These are phyloP conservation scores for Chlamydomonas eustigma DNA, from an alignment of 139 green algal species.

Conservation along the genomic window DNA sequence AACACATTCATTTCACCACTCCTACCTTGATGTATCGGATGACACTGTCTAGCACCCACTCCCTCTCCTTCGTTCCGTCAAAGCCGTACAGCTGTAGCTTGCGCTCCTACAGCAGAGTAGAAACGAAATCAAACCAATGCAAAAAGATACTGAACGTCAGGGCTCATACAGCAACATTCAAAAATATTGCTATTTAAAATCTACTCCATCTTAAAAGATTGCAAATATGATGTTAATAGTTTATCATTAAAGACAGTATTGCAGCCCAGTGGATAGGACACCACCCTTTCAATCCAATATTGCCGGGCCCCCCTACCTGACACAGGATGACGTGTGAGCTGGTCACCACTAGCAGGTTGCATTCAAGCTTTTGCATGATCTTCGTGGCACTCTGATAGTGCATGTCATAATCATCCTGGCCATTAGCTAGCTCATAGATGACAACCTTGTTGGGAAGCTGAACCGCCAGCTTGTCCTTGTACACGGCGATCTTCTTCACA, in stretches of 20 bases:
- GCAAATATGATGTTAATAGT: no score
- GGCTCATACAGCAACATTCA: no score
- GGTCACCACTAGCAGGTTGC: slow-evolving; percentile 83
- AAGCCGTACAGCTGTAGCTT: slow-evolving; percentile 78
- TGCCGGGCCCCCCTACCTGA: slow-evolving; percentile 42
- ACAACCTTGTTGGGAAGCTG: slow-evolving; percentile 69
- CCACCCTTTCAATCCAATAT: no score
- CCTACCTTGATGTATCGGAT: slow-evolving; percentile 80
- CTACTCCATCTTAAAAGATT: no score
- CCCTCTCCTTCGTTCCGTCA: slow-evolving; percentile 60
- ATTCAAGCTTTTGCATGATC: slow-evolving; percentile 72
- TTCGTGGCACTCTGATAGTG: slow-evolving; percentile 40
- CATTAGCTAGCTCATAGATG: slow-evolving; percentile 66
- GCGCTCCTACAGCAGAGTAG: slow-evolving; percentile 65
- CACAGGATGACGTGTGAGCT: slow-evolving; percentile 69
- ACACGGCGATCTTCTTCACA: slow-evolving; percentile 81
- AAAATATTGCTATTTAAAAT: no score
- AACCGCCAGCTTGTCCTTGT: slow-evolving; percentile 75
- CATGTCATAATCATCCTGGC: slow-evolving; percentile 56
- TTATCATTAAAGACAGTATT: no score
- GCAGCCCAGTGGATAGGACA: no score
- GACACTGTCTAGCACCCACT: slow-evolving; percentile 69
- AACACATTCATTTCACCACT: no score
- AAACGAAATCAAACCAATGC: no score
- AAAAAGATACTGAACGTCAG: no score